Percentiles rank a stretch among this genome's conserved stretches.
These are phyloP conservation scores for Arbutus unedo DNA, from an alignment of 148 eudicot species.

Conservation along the genomic window DNA sequence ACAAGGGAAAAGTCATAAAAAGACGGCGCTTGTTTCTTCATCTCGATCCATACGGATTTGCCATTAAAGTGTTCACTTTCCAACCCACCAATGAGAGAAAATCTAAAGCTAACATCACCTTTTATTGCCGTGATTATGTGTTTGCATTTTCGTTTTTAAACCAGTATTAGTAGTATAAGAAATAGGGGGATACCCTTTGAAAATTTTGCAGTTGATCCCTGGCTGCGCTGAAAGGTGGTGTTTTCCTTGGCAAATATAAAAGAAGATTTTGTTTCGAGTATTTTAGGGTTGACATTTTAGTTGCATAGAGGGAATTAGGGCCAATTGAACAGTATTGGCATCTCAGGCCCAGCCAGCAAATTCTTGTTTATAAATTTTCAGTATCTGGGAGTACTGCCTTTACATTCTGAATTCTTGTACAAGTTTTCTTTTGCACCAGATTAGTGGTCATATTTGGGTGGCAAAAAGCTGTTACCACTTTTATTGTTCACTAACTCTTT, in stretches of 20 bases:
- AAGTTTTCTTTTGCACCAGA: not conserved
- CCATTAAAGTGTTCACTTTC: slow-evolving; percentile 33
- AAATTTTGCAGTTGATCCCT: not conserved
- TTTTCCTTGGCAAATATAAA: not conserved
- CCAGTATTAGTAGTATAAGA: slow-evolving; percentile 10
- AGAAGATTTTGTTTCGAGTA: not conserved
- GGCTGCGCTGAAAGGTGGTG: not conserved
- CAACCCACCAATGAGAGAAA: slow-evolving; percentile 25
- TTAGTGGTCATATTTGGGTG: not conserved
- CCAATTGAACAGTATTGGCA: not conserved
- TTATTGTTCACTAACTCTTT: not conserved
- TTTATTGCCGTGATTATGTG: slow-evolving; percentile 7
- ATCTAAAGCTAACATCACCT: slow-evolving; percentile 28
- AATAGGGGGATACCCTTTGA: slow-evolving; percentile 12
- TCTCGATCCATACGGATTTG: slow-evolving; percentile 27
- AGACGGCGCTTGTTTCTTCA: slow-evolving; percentile 18
- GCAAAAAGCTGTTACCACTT: not conserved
- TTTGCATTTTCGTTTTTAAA: slow-evolving; percentile 15
- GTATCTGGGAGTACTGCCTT: slow-evolving; percentile 6
- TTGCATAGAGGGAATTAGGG: slow-evolving; percentile 1
- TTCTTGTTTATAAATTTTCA: not conserved
- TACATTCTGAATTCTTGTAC: not conserved
- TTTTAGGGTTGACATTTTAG: slow-evolving; percentile 6
- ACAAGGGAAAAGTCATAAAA: slow-evolving; percentile 16
- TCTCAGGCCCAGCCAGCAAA: not conserved